Evolutionary conservation across 2,329 filamentous ascomycete species (phyloP).

Genomic region (Coniochaeta pulveracea): DNA sequence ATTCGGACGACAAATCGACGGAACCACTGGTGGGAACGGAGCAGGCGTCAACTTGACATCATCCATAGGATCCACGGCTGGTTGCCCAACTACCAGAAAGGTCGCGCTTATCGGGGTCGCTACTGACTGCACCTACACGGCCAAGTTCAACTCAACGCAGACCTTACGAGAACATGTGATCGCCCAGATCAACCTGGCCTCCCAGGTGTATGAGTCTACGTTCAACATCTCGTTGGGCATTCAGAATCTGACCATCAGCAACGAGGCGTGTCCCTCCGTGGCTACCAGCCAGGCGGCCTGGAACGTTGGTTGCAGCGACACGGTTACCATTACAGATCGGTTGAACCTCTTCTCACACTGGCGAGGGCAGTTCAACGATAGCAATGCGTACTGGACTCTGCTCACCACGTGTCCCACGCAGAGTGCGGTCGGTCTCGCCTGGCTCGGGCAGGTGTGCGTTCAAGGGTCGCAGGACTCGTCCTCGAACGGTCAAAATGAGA

Average conservation of each 20-base stretch:
- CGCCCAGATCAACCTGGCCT: conserved; percentile 73
- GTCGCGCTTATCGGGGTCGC: conserved; percentile 87
- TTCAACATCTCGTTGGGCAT: conserved; percentile 95
- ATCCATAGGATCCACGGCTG: conserved; percentile 71
- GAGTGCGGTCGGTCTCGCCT: conserved; percentile 80
- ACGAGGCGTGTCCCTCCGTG: conserved; percentile 61
- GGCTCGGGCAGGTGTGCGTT: conserved; percentile 80
- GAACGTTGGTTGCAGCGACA: conserved; percentile 65
- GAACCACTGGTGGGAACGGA: conserved; percentile 59
- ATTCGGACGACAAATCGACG: conserved; percentile 66
- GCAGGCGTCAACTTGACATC: conserved; percentile 67
- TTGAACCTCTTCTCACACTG: conserved; percentile 82
- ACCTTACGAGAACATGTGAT: conserved; percentile 69
- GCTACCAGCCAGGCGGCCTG: conserved; percentile 60
- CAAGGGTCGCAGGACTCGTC: conserved; percentile 42
- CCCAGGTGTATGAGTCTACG: conserved; percentile 73
- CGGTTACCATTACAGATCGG: conserved; percentile 59
- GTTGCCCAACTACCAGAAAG: conserved; percentile 81
- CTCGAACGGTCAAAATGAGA: conserved; percentile 47
- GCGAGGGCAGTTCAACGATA: conserved; percentile 67
- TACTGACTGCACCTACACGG: conserved; percentile 83
- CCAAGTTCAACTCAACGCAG: conserved; percentile 53
- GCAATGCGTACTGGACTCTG: conserved; percentile 88
- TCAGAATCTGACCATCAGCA: conserved; percentile 70
- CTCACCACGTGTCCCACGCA: conserved; percentile 73